Evolutionary conservation across 345 rosid species (phyloP).

Genomic region (Ricinus communis): DNA sequence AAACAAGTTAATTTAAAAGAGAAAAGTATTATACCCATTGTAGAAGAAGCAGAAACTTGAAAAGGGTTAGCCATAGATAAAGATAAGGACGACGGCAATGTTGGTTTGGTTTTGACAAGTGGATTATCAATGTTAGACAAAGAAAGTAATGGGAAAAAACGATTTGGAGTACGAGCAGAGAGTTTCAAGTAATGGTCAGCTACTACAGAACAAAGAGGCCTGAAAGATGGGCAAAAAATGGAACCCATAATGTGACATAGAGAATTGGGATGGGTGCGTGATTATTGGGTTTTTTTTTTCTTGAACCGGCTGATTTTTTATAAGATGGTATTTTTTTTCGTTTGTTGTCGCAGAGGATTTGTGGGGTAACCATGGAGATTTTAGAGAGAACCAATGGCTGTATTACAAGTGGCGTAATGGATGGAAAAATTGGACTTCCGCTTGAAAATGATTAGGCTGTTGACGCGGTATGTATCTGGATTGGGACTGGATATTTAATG

Average conservation of each 20-base stretch:
- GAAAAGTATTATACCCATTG: slow-evolving; percentile 36
- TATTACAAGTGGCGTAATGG: not conserved
- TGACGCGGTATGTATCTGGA: too few species aligned
- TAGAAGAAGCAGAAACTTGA: slow-evolving; percentile 50
- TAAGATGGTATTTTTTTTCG: too few species aligned
- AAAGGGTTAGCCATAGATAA: slow-evolving; percentile 36
- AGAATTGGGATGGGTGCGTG: not conserved
- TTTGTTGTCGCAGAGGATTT: slow-evolving; percentile 3
- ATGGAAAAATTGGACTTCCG: not conserved
- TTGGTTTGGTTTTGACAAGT: slow-evolving; percentile 11
- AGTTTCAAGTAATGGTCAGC: slow-evolving; percentile 11
- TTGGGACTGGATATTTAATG: too few species aligned
- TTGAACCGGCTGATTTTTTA: not conserved
- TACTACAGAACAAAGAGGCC: not conserved
- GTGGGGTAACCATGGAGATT: not conserved
- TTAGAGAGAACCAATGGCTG: not conserved
- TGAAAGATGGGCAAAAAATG: slow-evolving; percentile 21
- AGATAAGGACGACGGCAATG: slow-evolving; percentile 3
- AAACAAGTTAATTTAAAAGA: not conserved
- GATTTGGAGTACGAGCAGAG: slow-evolving; percentile 5
- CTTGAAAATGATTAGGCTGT: not conserved
- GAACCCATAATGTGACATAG: slow-evolving; percentile 39
- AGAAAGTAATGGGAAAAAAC: not conserved
- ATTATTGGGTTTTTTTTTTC: not conserved
- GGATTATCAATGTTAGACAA: slow-evolving; percentile 7